A percentile compares a stretch with the other conserved stretches of the same genome.
These are phyloP conservation scores for Sodiomyces alkalinus DNA, from an alignment of 2,329 filamentous ascomycete genomes.

Conservation along the genomic window DNA sequence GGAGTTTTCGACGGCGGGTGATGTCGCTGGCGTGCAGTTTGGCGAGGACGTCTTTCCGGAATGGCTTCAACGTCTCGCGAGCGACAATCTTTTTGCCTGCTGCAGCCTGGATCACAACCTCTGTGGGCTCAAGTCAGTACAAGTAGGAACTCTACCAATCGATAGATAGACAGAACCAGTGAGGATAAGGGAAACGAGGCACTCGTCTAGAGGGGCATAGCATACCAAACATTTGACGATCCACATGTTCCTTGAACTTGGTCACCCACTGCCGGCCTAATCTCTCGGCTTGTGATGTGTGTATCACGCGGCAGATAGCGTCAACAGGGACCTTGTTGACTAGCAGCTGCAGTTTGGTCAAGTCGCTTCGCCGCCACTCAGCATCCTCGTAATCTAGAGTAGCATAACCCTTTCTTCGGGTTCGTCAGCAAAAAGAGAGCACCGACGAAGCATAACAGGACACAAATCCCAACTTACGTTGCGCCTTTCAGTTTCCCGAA, in stretches of 20 bases:
- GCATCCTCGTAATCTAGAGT: slow-evolving; percentile 95
- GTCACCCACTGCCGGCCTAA: slow-evolving; percentile 78
- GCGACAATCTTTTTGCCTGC: slow-evolving; percentile 73
- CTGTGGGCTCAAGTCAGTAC: slow-evolving; percentile 22
- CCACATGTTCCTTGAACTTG: slow-evolving; percentile 94
- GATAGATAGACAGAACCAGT: neutral
- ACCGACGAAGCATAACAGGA: no score
- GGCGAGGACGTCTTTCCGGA: slow-evolving; percentile 83
- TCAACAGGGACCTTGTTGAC: slow-evolving; percentile 92
- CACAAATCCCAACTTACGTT: slow-evolving; percentile 45
- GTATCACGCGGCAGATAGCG: slow-evolving; percentile 82
- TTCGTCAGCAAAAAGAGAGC: slow-evolving; percentile 1
- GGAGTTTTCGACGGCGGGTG: slow-evolving; percentile 63
- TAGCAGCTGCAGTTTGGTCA: slow-evolving; percentile 81
- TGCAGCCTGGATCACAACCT: slow-evolving; percentile 86
- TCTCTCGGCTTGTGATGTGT: slow-evolving; percentile 64
- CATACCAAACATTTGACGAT: slow-evolving; percentile 75
- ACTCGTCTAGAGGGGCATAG: neutral
- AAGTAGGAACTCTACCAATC: neutral
- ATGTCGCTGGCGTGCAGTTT: slow-evolving; percentile 91
- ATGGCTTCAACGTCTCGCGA: slow-evolving; percentile 89
- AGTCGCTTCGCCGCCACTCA: slow-evolving; percentile 64
- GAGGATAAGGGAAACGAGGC: no score
- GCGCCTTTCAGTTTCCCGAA: slow-evolving; percentile 91
- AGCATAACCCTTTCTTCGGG: slow-evolving; percentile 83